Conservation (phyloP, 1,139 yeast species). For the Arxiozyma bovina region DNA sequence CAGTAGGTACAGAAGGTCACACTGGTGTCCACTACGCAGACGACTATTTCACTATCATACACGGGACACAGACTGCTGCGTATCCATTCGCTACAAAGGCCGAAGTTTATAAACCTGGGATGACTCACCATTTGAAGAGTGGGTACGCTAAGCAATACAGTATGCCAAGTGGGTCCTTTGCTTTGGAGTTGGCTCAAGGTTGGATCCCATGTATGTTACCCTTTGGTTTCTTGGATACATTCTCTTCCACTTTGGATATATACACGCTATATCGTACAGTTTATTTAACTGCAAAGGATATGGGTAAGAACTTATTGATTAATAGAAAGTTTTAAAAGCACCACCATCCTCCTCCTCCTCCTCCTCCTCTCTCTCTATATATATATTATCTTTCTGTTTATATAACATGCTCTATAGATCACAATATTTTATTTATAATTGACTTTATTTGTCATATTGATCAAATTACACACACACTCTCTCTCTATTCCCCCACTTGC, state of each 20-base stretch:
- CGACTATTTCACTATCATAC: slow-evolving; percentile 85
- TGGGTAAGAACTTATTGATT: slow-evolving; percentile 36
- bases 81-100: slow-evolving; percentile 50
- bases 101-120: slow-evolving; percentile 70
- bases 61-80: slow-evolving; percentile 73
- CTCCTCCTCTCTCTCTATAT: neutral
- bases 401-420: neutral
- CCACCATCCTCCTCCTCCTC: no score
- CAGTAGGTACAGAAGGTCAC: slow-evolving; percentile 93
- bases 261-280: slow-evolving; percentile 60
- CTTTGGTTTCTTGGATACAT: slow-evolving; percentile 77
- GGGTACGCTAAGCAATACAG: slow-evolving; percentile 76
- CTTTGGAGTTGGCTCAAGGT: slow-evolving; percentile 94
- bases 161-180: slow-evolving; percentile 76
- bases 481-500: no score
- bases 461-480: no score
- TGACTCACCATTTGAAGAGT: slow-evolving; percentile 65
- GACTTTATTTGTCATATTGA: no score
- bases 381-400: neutral
- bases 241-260: slow-evolving; percentile 74
- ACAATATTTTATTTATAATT: no score
- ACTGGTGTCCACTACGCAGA: slow-evolving; percentile 93
- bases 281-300: slow-evolving; percentile 67
- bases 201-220: slow-evolving; percentile 98
- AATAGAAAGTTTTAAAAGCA: slow-evolving; percentile 3